Evolutionary conservation across 1,139 yeast genomes (phyloP).

Genomic region (Sporopachydermia cereana): DNA sequence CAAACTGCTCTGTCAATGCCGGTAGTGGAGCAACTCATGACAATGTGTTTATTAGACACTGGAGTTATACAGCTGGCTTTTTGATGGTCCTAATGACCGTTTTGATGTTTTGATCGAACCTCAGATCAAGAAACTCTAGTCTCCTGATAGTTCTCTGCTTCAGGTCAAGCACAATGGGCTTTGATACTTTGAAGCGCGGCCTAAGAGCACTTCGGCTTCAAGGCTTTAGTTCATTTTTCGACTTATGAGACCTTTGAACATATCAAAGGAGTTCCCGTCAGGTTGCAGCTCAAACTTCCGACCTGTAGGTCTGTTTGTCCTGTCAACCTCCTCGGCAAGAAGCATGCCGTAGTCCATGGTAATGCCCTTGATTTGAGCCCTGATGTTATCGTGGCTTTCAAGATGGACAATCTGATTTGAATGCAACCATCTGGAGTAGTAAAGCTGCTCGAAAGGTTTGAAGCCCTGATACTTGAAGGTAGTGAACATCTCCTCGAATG

Average conservation of each 20-base stretch:
- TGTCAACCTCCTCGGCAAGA: constrained; percentile 53
- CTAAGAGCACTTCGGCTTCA: too few species aligned
- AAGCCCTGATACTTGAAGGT: constrained; percentile 58
- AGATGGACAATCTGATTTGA: constrained; percentile 47
- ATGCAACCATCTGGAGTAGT: constrained; percentile 84
- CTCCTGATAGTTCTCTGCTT: too few species aligned
- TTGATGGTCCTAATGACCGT: not conserved
- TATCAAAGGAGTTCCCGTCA: constrained; percentile 95
- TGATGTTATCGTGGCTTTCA: constrained; percentile 34
- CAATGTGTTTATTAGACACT: not conserved
- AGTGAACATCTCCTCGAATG: constrained; percentile 49
- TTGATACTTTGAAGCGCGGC: too few species aligned
- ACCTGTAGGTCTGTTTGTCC: constrained; percentile 36
- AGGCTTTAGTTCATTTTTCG: constrained; percentile 27
- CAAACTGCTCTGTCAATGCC: constrained; percentile 9
- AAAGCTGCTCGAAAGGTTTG: constrained; percentile 52
- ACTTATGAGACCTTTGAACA: constrained; percentile 84
- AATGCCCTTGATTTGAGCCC: constrained; percentile 68
- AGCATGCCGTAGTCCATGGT: constrained; percentile 76
- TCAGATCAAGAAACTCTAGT: too few species aligned
- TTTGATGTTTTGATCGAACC: not conserved
- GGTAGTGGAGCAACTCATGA: constrained; percentile 15
- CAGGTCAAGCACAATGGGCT: too few species aligned
- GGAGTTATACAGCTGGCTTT: not conserved
- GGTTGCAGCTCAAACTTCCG: constrained; percentile 69